Evolutionary conservation across 306 rosid genomes (phyloP), one percentile per base, ranked within the genome.

Genomic region (Hippophae rhamnoides): DNA sequence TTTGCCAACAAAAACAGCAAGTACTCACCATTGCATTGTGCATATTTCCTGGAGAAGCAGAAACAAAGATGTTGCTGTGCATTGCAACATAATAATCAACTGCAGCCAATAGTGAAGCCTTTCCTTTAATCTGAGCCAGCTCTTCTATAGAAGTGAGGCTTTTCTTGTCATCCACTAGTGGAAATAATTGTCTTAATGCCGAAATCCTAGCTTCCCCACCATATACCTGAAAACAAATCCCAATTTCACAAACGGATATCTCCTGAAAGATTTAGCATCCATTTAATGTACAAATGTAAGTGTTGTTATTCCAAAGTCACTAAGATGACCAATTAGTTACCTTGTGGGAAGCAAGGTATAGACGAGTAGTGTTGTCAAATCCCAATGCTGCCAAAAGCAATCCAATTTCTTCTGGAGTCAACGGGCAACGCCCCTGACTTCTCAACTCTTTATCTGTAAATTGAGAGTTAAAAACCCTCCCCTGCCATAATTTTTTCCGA

Each of bases 11-110:
- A 31, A 31, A 4, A 31, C 4, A 31, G 38, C 50, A 67, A 58
- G 62, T 48, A 72, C 95, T 88, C 70, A 93, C 99, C 94, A 93
- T 41, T 59, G 99, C 99, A 62, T 93, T 93, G 78, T 93, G 99
- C 99, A 93, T 93, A 62, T 93, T 93, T 77, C 99, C 99, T 5
- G 99, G 99, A 61, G 99, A 93, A 80, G 99, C 99, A 54, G 99
- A 93, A 66, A 93, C 61, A 53, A 93, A 93, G 70, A 93, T 79
- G 74, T 88, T 88, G 38, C 97, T 93, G 58, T 93, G 97, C 90
- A 93, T 65, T 77, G 86, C 73, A 41, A 93, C 81, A 41, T 93
- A 93, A 82, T 93, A 93, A 64, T 93, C 99, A 38, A 88, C 78
- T 6, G 99, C 99, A 51, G 99, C 99, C 69, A 88, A 72, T 56